A percentile compares a stretch with the other conserved stretches of the same genome.
Conservation (phyloP, 2,329 filamentous ascomycete species). For the Trichoderma brevicompactum region DNA sequence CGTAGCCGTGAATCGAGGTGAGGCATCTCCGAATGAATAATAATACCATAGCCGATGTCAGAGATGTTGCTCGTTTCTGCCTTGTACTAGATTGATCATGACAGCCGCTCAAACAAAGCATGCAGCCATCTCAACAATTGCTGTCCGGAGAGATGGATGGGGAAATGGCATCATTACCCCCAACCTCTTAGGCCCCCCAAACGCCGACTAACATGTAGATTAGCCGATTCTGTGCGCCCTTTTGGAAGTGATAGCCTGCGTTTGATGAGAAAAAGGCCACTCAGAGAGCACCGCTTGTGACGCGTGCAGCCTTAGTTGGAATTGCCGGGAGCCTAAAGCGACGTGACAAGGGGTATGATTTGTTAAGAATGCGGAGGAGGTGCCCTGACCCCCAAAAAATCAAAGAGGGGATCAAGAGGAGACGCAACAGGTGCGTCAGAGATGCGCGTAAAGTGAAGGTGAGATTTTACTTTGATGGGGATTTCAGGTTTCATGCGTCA, state of each 20-base stretch:
- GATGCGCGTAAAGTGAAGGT: too few relatives aligned
- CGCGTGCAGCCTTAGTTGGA: not conserved
- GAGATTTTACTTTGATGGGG: too few relatives aligned
- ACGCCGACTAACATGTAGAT: not conserved
- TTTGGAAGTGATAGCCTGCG: not conserved
- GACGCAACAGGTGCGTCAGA: not conserved
- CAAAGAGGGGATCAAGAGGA: constrained; percentile 8
- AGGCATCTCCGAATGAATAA: too few relatives aligned
- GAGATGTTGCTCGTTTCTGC: too few relatives aligned
- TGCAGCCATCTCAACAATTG: not conserved
- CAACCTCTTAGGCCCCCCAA: not conserved
- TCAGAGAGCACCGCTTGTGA: not conserved
- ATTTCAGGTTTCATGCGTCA: too few relatives aligned
- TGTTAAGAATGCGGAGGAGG: constrained; percentile 9
- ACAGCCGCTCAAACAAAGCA: too few relatives aligned
- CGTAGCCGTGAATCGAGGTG: too few relatives aligned
- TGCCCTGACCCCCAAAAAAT: not conserved
- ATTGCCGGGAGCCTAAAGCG: constrained; percentile 1
- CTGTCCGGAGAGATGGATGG: not conserved
- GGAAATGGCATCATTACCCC: not conserved
- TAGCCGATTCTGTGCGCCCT: not conserved
- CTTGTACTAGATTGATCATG: too few relatives aligned
- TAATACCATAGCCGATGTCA: too few relatives aligned
- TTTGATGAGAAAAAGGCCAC: not conserved
- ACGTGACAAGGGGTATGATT: constrained; percentile 17